These are phyloP conservation scores for Protomyces inouyei DNA, from an alignment of 1,139 yeast species.

Conservation along the genomic window DNA sequence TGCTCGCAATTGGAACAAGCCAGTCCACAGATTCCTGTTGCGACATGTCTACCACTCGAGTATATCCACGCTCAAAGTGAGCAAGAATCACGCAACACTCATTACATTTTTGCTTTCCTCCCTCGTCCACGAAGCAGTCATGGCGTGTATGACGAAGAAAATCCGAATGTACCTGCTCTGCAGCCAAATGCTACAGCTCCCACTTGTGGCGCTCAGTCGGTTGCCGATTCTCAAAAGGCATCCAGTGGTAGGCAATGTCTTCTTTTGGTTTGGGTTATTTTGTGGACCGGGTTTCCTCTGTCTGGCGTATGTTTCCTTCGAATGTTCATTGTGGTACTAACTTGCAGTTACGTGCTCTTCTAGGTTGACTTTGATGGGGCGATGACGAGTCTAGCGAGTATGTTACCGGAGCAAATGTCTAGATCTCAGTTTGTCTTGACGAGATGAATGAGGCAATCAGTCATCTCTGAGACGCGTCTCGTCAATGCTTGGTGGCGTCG, in stretches of 20 bases:
- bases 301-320: conserved; percentile 74
- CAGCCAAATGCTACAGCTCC: conserved; percentile 73
- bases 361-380: too few relatives aligned
- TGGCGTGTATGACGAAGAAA: conserved; percentile 79
- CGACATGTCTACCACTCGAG: conserved; percentile 94
- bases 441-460: too few relatives aligned
- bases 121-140: conserved; percentile 80
- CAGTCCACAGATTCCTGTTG: conserved; percentile 84
- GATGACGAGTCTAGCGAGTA: too few relatives aligned
- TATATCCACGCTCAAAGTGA: conserved; percentile 66
- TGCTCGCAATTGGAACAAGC: conserved; percentile 90
- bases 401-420: too few relatives aligned
- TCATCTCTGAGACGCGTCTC: too few relatives aligned
- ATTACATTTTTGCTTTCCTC: conserved; percentile 79
- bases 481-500: too few relatives aligned
- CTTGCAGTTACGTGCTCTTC: too few relatives aligned
- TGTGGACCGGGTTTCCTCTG: conserved; percentile 88
- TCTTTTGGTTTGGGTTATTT: conserved; percentile 90
- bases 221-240: conserved; percentile 51
- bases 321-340: conserved; percentile 13
- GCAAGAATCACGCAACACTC: conserved; percentile 64
- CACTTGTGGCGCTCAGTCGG: conserved; percentile 42
- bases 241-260: conserved; percentile 65
- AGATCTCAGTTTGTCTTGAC: too few relatives aligned
- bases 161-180: conserved; percentile 73